Percentiles rank a stretch among this genome's conserved stretches.
Evolutionary conservation across 176 grass and related monocot species (phyloP).

Genomic region (Calamus simplicifolius): DNA sequence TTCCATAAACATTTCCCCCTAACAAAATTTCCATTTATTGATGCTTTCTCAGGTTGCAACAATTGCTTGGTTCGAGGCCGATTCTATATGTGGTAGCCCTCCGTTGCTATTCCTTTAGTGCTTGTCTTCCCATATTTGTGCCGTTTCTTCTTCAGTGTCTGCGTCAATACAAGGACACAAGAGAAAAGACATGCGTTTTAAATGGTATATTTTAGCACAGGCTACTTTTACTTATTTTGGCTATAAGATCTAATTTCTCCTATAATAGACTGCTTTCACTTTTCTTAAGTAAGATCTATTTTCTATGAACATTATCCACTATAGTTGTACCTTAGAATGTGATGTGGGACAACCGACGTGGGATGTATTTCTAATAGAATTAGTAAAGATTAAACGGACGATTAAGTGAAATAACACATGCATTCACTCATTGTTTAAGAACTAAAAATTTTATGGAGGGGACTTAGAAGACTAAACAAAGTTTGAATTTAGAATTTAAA

Average conservation of each 20-base stretch:
- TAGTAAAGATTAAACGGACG: too few relatives aligned
- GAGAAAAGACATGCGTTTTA: conserved; percentile 73
- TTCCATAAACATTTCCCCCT: too few relatives aligned
- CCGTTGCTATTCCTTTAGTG: conserved; percentile 86
- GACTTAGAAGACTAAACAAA: too few relatives aligned
- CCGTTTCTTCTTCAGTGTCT: conserved; percentile 95
- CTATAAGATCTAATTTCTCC: neutral
- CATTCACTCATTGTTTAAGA: too few relatives aligned
- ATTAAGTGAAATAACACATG: too few relatives aligned
- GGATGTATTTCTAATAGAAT: too few relatives aligned
- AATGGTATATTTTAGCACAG: conserved; percentile 62
- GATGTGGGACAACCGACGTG: too few relatives aligned
- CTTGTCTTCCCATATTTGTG: conserved; percentile 90
- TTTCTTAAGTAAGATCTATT: conserved; percentile 1
- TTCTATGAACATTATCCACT: too few relatives aligned
- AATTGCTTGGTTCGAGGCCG: conserved; percentile 98
- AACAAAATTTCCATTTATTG: too few relatives aligned
- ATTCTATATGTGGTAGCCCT: conserved; percentile 96
- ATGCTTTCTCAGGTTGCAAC: conserved; percentile 65
- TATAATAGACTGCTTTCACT: neutral
- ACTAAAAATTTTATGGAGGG: too few relatives aligned
- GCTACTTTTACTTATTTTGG: conserved; percentile 2
- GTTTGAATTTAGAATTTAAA: too few relatives aligned
- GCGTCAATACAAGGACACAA: conserved; percentile 96
- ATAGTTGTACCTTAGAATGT: too few relatives aligned